Percentiles rank a stretch among this genome's conserved stretches.
These are phyloP conservation scores for Vicia sativa DNA, from an alignment of 306 rosid species.

Conservation along the genomic window DNA sequence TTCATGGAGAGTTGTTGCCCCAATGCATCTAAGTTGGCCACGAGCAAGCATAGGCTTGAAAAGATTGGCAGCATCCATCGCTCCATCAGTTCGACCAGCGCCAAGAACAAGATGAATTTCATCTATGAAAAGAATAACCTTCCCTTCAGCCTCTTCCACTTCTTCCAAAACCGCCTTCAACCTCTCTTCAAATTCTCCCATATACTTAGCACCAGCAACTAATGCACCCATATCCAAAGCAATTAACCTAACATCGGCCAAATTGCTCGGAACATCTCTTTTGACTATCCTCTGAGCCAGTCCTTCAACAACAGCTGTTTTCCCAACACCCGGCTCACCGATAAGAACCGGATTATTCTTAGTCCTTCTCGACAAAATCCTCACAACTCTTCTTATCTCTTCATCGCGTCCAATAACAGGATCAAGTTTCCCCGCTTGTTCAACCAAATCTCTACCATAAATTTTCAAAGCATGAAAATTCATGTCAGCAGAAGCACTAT, in stretches of 20 bases:
- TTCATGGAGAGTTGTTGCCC: conserved; percentile 91
- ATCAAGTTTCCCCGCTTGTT: conserved; percentile 81
- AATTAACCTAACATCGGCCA: conserved; percentile 73
- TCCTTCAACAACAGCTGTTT: conserved; percentile 89
- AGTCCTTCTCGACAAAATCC: neutral
- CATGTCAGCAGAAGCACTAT: conserved; percentile 51
- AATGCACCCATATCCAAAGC: conserved; percentile 90
- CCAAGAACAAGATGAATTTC: conserved; percentile 92
- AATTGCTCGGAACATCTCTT: conserved; percentile 79
- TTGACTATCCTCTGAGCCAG: conserved; percentile 78
- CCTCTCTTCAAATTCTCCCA: neutral
- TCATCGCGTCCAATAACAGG: conserved; percentile 86
- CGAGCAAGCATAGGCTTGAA: conserved; percentile 92
- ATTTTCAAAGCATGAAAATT: conserved; percentile 73
- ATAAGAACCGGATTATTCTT: neutral
- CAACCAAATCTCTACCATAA: conserved; percentile 83
- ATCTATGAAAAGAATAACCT: conserved; percentile 79
- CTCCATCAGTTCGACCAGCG: conserved; percentile 81
- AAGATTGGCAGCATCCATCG: conserved; percentile 91
- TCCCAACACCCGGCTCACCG: conserved; percentile 75
- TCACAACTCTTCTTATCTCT: conserved; percentile 58
- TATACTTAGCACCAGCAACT: conserved; percentile 61
- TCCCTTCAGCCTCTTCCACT: conserved; percentile 86
- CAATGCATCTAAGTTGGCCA: conserved; percentile 86
- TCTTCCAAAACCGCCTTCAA: conserved; percentile 63